Conservation (phyloP, 208 protist species). For the Angomonas deanei region DNA sequence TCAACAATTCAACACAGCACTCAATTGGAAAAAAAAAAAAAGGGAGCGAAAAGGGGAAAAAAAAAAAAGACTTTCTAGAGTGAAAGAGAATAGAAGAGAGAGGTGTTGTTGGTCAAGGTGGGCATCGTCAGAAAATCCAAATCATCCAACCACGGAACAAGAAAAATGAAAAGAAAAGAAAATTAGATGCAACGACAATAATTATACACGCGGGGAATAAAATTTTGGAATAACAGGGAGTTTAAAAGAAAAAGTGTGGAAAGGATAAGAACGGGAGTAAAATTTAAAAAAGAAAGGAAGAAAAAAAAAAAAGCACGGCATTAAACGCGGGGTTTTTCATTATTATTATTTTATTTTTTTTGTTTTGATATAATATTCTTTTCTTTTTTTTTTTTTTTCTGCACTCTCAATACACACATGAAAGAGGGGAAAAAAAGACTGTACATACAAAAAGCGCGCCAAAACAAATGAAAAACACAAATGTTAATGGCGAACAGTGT, state of each 20-base stretch:
- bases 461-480: conserved; percentile 13
- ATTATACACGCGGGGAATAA: no score
- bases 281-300: conserved; percentile 15
- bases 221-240: no score
- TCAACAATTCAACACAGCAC: not conserved
- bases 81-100: not conserved
- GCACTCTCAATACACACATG: not conserved
- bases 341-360: not conserved
- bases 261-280: not conserved
- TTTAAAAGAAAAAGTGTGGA: not conserved
- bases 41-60: not conserved
- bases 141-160: not conserved
- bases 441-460: not conserved
- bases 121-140: no score
- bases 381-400: conserved; percentile 3
- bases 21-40: not conserved
- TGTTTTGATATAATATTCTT: not conserved
- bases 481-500: not conserved
- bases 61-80: not conserved
- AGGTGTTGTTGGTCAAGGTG: no score
- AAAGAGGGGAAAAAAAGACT: not conserved
- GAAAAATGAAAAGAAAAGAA: conserved; percentile 9
- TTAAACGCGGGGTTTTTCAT: no score
- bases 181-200: no score
- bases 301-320: not conserved